Evolutionary conservation across 1,284 basidiomycete species (phyloP).

Genomic region (Ganoderma sinense): DNA sequence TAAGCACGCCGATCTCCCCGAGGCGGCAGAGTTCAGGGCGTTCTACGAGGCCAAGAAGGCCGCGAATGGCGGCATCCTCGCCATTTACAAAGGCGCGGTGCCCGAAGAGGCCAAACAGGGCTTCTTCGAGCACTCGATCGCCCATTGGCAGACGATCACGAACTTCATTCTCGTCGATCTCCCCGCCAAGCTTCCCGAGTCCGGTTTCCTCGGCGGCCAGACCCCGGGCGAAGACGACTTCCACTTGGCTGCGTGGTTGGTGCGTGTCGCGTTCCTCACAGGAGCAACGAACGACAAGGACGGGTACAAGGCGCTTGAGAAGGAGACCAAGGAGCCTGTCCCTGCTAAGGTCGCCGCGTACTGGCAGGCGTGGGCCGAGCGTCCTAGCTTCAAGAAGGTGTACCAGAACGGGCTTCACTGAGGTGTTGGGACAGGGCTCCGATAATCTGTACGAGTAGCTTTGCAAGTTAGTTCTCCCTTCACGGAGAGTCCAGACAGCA

Average conservation of each 20-base stretch:
- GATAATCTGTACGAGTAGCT: neutral
- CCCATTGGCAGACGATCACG: conserved; percentile 49
- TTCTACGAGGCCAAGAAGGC: conserved; percentile 62
- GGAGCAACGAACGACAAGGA: conserved; percentile 46
- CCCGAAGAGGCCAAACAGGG: conserved; percentile 44
- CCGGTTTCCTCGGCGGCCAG: conserved; percentile 56
- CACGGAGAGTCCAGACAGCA: neutral
- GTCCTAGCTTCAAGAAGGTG: conserved; percentile 66
- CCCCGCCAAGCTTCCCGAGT: conserved; percentile 48
- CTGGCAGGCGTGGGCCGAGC: conserved; percentile 57
- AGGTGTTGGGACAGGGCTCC: neutral
- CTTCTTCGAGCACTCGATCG: conserved; percentile 50
- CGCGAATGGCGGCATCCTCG: conserved; percentile 54
- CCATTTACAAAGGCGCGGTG: conserved; percentile 50
- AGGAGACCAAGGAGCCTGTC: conserved; percentile 48
- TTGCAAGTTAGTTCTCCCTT: neutral
- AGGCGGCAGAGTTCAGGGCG: conserved; percentile 53
- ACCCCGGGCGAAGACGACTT: conserved; percentile 61
- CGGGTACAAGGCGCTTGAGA: conserved; percentile 47
- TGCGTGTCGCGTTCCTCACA: conserved; percentile 48
- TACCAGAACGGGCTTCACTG: conserved; percentile 58
- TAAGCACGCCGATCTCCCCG: conserved; percentile 48
- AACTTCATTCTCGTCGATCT: conserved; percentile 51
- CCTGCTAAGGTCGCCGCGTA: conserved; percentile 51
- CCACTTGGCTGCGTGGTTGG: conserved; percentile 61